phyloP scores from a whole-genome alignment of 164 flowering plant species.

The Vitis labrusca region DNA sequence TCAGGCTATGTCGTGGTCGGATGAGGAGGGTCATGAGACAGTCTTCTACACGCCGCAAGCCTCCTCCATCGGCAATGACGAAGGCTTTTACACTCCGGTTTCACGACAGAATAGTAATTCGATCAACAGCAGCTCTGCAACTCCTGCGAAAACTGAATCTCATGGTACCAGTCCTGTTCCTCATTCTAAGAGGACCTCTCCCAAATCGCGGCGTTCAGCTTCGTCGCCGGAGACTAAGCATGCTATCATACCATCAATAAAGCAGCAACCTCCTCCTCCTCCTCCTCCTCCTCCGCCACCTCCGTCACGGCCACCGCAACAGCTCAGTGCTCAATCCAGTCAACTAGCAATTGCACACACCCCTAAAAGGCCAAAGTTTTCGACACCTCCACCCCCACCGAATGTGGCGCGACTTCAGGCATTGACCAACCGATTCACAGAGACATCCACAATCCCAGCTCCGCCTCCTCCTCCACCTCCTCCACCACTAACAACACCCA shows the following conservation, averaged over 20 bases:
- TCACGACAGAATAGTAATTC: conserved; percentile 21
- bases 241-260: conserved; percentile 40
- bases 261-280: conserved; percentile 18
- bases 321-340: conserved; percentile 13
- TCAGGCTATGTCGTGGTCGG: conserved; percentile 42
- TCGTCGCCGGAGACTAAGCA: conserved; percentile 50
- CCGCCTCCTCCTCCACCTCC: conserved; percentile 70
- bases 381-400: conserved; percentile 70
- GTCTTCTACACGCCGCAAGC: conserved; percentile 68
- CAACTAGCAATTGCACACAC: conserved; percentile 21
- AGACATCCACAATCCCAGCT: conserved; percentile 19
- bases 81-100: conserved; percentile 34
- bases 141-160: conserved; percentile 6
- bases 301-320: conserved; percentile 21
- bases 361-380: conserved; percentile 46
- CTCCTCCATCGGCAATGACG: conserved; percentile 47
- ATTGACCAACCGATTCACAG: conserved; percentile 25
- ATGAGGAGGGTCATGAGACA: conserved; percentile 64
- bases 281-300: conserved; percentile 31
- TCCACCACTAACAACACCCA: conserved; percentile 45
- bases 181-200: conserved; percentile 71
- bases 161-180: conserved; percentile 27
- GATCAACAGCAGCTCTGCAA: conserved; percentile 1
- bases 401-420: conserved; percentile 43
- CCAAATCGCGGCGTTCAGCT: conserved; percentile 54